Conservation (phyloP, 257 asterid species). For the Primulina huaijiensis region DNA sequence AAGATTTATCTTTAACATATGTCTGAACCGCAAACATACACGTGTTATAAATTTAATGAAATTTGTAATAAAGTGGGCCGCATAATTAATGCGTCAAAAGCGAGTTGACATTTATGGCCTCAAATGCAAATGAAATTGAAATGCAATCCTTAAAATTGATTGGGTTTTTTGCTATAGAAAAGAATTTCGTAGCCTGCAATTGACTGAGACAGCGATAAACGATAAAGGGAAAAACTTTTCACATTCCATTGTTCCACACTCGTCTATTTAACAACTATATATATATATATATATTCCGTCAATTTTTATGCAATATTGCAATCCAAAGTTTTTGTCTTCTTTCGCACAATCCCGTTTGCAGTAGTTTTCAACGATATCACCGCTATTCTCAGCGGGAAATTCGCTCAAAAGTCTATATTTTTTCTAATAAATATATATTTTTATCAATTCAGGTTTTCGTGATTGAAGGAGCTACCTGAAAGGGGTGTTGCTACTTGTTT, state of each 20-base stretch:
- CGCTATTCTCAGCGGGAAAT: conserved; percentile 72
- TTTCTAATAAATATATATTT: not conserved
- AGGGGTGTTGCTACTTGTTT: conserved; percentile 1
- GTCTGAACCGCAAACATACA: too few relatives aligned
- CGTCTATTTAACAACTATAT: not conserved
- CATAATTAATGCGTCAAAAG: not conserved
- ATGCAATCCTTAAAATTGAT: not conserved
- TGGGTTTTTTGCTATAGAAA: not conserved
- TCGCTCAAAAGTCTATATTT: conserved; percentile 15
- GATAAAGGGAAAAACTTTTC: not conserved
- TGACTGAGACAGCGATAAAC: conserved; percentile 17
- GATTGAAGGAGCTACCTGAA: not conserved
- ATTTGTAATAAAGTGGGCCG: not conserved
- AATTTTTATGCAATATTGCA: conserved; percentile 31
- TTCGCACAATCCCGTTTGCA: conserved; percentile 14
- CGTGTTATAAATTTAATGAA: too few relatives aligned
- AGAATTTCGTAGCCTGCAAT: conserved; percentile 16
- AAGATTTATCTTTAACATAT: too few relatives aligned
- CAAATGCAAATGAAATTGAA: conserved; percentile 21
- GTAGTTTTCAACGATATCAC: conserved; percentile 46
- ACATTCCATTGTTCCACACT: not conserved
- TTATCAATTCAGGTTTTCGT: conserved; percentile 17
- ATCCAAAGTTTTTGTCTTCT: conserved; percentile 51
- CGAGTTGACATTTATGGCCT: conserved; percentile 12
- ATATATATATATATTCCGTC: not conserved